These are phyloP conservation scores for Cucurbita maxima DNA, from an alignment of 306 rosid species.

Conservation along the genomic window DNA sequence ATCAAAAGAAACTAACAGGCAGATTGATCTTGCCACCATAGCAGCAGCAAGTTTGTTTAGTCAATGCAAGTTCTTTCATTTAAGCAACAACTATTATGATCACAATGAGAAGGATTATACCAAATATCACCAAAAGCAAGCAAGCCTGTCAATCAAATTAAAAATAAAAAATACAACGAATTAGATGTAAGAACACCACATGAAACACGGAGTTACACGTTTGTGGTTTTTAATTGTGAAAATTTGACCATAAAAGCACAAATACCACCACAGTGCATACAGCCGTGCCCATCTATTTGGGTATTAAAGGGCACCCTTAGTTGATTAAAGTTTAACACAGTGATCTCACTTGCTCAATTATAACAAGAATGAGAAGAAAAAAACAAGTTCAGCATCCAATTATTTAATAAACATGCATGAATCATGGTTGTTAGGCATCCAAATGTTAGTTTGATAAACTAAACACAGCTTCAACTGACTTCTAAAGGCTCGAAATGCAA, in stretches of 20 bases:
- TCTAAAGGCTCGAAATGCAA: not conserved
- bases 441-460: not conserved
- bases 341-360: not conserved
- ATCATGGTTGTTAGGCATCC: not conserved
- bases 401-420: not conserved
- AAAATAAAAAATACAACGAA: not conserved
- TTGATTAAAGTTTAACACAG: not conserved
- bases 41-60: not conserved
- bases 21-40: not conserved
- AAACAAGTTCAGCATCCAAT: not conserved
- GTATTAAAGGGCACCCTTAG: not conserved
- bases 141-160: slow-evolving; percentile 35
- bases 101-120: slow-evolving; percentile 78
- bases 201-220: not conserved
- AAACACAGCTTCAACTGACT: not conserved
- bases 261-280: not conserved
- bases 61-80: not conserved
- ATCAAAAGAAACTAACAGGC: slow-evolving; percentile 4
- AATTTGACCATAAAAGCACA: not conserved
- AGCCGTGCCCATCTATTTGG: not conserved
- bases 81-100: slow-evolving; percentile 72
- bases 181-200: not conserved
- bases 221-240: not conserved
- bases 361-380: not conserved
- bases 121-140: slow-evolving; percentile 92